Evolutionary conservation across 2,329 filamentous ascomycete species (phyloP), one percentile per base, ranked within the genome.

Genomic region (Fusarium hostae): DNA sequence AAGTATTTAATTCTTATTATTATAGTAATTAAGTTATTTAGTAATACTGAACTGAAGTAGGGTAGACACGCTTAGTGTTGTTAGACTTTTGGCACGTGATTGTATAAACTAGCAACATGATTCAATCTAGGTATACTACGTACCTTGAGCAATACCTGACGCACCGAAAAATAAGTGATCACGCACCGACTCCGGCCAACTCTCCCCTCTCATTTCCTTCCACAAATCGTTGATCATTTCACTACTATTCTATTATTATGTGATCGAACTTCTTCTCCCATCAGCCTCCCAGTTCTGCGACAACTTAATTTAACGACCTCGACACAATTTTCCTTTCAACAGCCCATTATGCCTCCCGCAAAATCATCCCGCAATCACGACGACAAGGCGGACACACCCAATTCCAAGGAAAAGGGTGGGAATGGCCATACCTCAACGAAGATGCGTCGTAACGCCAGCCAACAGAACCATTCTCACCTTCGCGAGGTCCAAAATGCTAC

Each of bases 361-460:
- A 87, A 87, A 78, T 77, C 82, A 51, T 82, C 84, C 52, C 84
- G 84, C 68, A 79, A 79, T 70, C 82, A 84, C 76, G 85, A 86
- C 74, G 85, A 86, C 71, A 87, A 86, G 75, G 63, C 79, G 56
- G 85, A 86, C 60, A 74, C 77, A 47, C 74, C 78, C 62, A 76
- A 77, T 62, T 50, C 75, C n/a, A 85, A 86, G 75, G 84, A 87
- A 65, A 86, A 86, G 78, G 82, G 80, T 66, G 80, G 80, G 56
- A 78, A 78, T 61, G 82, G 82, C 20, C 79, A 83, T 59, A 77
- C 83, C 20, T 86, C 86, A 59, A 83, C 85, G 66, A 90, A 90
- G 78, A 84, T 88, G 80, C 86, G 87, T 58, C 85, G 88, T 40
- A 85, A 84, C 20, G 86, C 84, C 60, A 88, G 86, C 78, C 86